Evolutionary conservation across 2,329 filamentous ascomycete genomes (phyloP).

Genomic region (Pseudocercospora ulei): DNA sequence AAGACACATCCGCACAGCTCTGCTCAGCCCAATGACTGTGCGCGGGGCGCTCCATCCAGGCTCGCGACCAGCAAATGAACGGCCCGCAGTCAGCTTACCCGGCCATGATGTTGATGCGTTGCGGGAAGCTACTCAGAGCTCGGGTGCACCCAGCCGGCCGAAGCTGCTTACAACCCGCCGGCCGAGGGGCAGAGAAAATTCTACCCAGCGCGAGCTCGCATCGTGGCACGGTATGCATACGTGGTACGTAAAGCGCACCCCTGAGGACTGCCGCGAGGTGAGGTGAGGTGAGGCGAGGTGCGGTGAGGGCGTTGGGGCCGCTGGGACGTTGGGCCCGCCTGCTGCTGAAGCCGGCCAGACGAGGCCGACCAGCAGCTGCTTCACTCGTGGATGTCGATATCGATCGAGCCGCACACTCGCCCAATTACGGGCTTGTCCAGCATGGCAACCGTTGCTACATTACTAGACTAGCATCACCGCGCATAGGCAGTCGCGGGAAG

Average conservation of each 20-base stretch:
- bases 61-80: constrained; percentile 8
- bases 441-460: constrained; percentile 10
- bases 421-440: constrained; percentile 17
- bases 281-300: no score
- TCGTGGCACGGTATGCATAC: not conserved
- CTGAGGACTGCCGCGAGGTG: no score
- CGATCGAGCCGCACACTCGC: constrained; percentile 14
- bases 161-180: constrained; percentile 1
- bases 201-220: not conserved
- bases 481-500: constrained; percentile 10
- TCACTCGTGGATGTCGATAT: constrained; percentile 13
- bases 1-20: constrained; percentile 1
- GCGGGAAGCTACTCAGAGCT: not conserved
- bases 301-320: not conserved
- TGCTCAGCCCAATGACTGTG: constrained; percentile 6
- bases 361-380: constrained; percentile 2
- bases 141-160: not conserved
- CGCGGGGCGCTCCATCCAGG: not conserved
- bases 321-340: constrained; percentile 1
- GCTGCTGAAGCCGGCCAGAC: not conserved
- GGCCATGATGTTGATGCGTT: constrained; percentile 1
- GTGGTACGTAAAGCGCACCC: not conserved
- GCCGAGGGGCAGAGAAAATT: constrained; percentile 5
- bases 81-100: constrained; percentile 8
- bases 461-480: constrained; percentile 5